Conservation (phyloP, 139 green algal genomes). For the Monoraphidium neglectum region DNA sequence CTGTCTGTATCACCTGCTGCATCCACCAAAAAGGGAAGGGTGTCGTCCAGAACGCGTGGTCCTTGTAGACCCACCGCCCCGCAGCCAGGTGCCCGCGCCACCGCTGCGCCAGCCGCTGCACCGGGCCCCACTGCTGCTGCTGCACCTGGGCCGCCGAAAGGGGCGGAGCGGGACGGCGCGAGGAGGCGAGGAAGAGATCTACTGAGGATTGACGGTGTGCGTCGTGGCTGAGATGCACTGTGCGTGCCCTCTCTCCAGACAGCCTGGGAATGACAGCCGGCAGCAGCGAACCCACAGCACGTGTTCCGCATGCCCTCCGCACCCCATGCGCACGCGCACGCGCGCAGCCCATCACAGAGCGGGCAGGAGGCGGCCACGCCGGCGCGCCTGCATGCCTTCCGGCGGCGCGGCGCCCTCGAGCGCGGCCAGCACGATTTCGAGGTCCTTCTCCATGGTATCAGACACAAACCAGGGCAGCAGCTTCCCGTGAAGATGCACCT, state of each 20-base stretch:
- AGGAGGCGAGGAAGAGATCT: too few species aligned
- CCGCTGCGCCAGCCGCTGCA: constrained; percentile 1
- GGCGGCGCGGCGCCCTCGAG: background rate
- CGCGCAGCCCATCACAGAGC: background rate
- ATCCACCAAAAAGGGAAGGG: constrained; percentile 54
- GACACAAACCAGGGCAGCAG: constrained; percentile 56
- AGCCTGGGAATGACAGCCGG: too few species aligned
- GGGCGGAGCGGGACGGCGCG: too few species aligned
- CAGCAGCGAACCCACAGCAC: too few species aligned
- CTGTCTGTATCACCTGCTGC: background rate
- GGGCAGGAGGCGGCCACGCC: background rate
- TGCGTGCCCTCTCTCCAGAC: too few species aligned
- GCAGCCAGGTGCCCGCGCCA: constrained; percentile 21
- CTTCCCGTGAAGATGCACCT: constrained; percentile 58
- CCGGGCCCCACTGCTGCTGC: constrained; percentile 21
- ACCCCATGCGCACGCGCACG: background rate
- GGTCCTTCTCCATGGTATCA: constrained; percentile 35
- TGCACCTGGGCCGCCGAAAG: too few species aligned
- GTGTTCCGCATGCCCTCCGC: too few species aligned
- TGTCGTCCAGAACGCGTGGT: constrained; percentile 54
- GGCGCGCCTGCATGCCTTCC: background rate
- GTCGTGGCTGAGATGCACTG: too few species aligned
- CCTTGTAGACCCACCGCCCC: constrained; percentile 38
- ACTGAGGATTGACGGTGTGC: too few species aligned
- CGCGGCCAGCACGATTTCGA: constrained; percentile 22